Conservation (phyloP, 2,329 filamentous ascomycete genomes). For the Curvularia eragrostidis region DNA sequence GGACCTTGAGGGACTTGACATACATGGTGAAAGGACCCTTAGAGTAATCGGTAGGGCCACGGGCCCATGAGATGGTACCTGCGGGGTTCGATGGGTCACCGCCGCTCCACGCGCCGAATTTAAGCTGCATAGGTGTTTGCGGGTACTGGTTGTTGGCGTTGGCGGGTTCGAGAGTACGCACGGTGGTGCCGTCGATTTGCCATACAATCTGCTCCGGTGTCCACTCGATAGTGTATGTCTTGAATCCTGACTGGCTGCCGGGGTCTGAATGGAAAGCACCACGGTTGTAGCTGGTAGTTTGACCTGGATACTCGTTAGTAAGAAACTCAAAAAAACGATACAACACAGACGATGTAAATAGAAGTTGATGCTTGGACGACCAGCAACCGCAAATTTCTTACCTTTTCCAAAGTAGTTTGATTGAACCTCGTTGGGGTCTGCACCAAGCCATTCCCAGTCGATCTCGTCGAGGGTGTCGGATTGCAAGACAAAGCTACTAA, state of each 20-base stretch:
- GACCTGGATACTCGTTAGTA: conserved; percentile 56
- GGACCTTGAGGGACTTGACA: conserved; percentile 76
- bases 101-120: conserved; percentile 90
- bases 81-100: conserved; percentile 79
- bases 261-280: conserved; percentile 76
- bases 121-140: conserved; percentile 94
- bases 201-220: conserved; percentile 83
- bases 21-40: conserved; percentile 86
- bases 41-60: conserved; percentile 82
- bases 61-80: conserved; percentile 90
- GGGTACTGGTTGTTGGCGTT: conserved; percentile 83
- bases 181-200: conserved; percentile 78
- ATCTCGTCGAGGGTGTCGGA: conserved; percentile 95
- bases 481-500: conserved; percentile 89
- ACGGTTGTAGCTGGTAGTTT: conserved; percentile 84
- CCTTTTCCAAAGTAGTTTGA: conserved; percentile 81
- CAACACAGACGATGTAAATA: no score
- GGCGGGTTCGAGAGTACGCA: conserved; percentile 74
- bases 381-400: background rate
- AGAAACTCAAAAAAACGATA: background rate
- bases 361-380: background rate
- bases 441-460: conserved; percentile 95
- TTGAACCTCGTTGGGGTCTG: conserved; percentile 78
- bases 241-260: conserved; percentile 75
- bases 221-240: conserved; percentile 94